Evolutionary conservation across 169 alveolate genomes (phyloP).

Genomic region (Blepharisma undulans): DNA sequence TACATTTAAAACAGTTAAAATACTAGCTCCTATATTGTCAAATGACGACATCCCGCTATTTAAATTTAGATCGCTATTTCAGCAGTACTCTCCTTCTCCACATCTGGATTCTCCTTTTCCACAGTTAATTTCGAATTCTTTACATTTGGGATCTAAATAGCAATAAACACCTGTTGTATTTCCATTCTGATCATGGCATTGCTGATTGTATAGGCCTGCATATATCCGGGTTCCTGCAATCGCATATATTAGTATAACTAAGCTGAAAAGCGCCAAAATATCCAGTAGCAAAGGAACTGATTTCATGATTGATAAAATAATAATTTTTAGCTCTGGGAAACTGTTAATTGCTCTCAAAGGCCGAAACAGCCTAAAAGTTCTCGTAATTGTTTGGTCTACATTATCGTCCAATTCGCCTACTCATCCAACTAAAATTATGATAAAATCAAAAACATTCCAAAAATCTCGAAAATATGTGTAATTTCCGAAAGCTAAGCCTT

Average conservation of each 20-base stretch:
- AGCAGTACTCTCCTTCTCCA: constrained; percentile 3
- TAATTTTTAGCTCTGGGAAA: constrained; percentile 65
- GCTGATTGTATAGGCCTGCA: constrained; percentile 47
- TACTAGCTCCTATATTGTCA: constrained; percentile 47
- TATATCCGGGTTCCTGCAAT: constrained; percentile 69
- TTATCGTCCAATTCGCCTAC: constrained; percentile 15
- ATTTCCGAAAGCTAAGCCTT: constrained; percentile 55
- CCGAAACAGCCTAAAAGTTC: constrained; percentile 67
- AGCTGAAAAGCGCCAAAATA: constrained; percentile 55
- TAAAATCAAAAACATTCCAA: constrained; percentile 78
- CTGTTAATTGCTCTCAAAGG: constrained; percentile 76
- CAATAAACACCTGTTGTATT: neutral
- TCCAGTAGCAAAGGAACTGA: constrained; percentile 65
- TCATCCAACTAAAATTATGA: constrained; percentile 62
- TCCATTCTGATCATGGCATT: neutral
- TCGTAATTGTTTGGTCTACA: constrained; percentile 38
- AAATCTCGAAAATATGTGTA: constrained; percentile 75
- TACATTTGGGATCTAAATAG: neutral
- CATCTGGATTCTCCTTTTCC: neutral
- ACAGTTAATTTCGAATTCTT: neutral
- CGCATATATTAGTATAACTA: constrained; percentile 66
- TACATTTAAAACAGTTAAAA: constrained; percentile 52
- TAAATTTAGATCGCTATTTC: constrained; percentile 38
- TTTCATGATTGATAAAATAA: constrained; percentile 54
- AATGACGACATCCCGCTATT: constrained; percentile 51